Percentiles rank a stretch among this genome's conserved stretches.
Conservation (phyloP, 2,329 filamentous ascomycete genomes). For the Onygenales sp. region DNA sequence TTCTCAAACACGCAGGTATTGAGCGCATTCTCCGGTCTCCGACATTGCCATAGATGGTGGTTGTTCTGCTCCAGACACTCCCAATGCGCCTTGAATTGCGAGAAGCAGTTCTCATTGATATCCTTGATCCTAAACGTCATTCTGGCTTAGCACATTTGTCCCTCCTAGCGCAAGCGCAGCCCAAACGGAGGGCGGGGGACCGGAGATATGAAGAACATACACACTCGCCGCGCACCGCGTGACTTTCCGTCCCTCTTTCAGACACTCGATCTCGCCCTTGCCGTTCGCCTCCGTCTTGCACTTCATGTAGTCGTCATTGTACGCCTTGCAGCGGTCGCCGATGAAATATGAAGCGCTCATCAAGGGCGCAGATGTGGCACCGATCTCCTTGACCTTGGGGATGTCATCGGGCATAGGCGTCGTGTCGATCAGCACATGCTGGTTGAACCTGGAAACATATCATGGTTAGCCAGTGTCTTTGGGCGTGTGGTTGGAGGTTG, state of each 20-base stretch:
- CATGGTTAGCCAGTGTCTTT: not conserved
- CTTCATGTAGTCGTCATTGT: slow-evolving; percentile 99
- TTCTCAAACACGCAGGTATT: slow-evolving; percentile 97
- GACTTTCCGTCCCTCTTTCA: slow-evolving; percentile 93
- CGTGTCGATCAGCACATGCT: slow-evolving; percentile 86
- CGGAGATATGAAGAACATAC: slow-evolving; percentile 45
- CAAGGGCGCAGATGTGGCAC: slow-evolving; percentile 83
- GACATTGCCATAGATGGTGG: slow-evolving; percentile 94
- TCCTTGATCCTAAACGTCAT: slow-evolving; percentile 63
- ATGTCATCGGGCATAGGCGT: slow-evolving; percentile 88
- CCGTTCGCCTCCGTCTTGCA: slow-evolving; percentile 95
- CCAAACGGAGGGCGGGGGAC: not conserved
- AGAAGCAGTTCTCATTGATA: slow-evolving; percentile 88
- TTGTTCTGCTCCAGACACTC: slow-evolving; percentile 94
- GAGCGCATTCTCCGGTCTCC: slow-evolving; percentile 74
- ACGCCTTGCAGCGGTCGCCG: slow-evolving; percentile 83
- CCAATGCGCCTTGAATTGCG: slow-evolving; percentile 90
- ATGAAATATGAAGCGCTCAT: slow-evolving; percentile 94
- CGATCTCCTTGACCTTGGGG: slow-evolving; percentile 87
- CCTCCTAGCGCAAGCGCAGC: not conserved
- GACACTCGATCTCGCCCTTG: slow-evolving; percentile 82
- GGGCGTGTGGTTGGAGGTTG: not conserved
- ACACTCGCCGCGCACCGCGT: slow-evolving; percentile 94
- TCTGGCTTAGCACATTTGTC: not conserved
- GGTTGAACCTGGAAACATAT: slow-evolving; percentile 67